Evolutionary conservation across 164 flowering plant species (phyloP), one percentile per base, ranked within the genome.

Genomic region (Sextonia rubra): DNA sequence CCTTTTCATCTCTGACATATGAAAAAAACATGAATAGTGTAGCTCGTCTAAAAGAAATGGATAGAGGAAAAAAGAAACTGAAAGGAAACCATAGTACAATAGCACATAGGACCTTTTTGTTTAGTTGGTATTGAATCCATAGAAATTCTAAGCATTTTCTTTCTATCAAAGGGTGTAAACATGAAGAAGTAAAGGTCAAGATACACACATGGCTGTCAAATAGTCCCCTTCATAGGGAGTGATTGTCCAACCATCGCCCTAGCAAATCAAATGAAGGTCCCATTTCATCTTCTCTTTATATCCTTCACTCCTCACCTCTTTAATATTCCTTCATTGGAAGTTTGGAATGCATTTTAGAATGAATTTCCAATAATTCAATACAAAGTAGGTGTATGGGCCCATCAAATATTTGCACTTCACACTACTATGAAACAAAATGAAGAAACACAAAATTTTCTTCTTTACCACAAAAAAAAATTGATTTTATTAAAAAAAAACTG

Each of bases 1-100:
- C 86, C 71, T 78, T 84, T 60, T 73, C 77, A 81, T 89, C 97
- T 71, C 97, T 91, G 74, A 48, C 64, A 76, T 26, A 44, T 64
- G 78, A 66, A 25, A 14, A 69, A 71, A 27, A 3, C 22, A 63
- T 32, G 32, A 49, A 63, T 56, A 76, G 26, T 61, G 27, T 25
- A 52, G n/a, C 47, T 23, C 3, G 58, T 37, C 4, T 2, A 32
- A 71, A 62, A 15, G 12, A 69, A 23, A 65, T 44, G 26, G 27
- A 17, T 47, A n/a, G 18, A 5, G 20, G 69, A 60, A 2, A 66
- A 27, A 69, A 12, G 24, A 69, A 11, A 20, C 60, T 24, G 24
- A 56, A 30, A 61, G 3, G 25, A 64, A 32, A 1, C 63, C 24
- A 25, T 22, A 69, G 27, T 52, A 1, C 44, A 66, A 3, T 22